Base-by-base conservation (phyloP, 2,329 filamentous ascomycete species). In the Neofusicoccum sp. region DNA sequence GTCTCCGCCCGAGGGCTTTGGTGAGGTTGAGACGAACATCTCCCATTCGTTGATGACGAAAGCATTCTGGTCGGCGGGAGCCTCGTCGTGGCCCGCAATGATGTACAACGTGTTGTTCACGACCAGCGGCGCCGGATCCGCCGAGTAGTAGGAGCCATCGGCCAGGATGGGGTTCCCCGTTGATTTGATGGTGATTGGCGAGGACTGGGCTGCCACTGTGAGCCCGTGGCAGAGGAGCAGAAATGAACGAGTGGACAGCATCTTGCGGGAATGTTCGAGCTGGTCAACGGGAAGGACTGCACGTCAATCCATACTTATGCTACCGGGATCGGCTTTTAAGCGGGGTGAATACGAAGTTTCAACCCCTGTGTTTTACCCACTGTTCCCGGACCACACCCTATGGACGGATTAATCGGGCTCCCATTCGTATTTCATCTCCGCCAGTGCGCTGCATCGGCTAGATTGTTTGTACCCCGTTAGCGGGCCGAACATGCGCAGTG, bases 21-120 rank as follows among this genome's bases (percentile, higher is more conserved):
- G 63, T 5, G 69, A 67, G 14, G 67, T 34, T 9, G 53, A 33
- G 3, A 26, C 68, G n/a, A 74, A 71, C 14, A 76, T 63, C 41
- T 74, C 67, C 75, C 75, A 77, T 49, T 76, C 69, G 44, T 71
- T 72, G 67, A 77, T 77, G 60, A 68, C 63, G 54, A 76, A 76
- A 31, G 65, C 61, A 34, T 74, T 77, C 6, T 65, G 66, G 9
- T 59, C 59, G 2, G 67, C 61, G 0, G 65, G 67, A 0, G 73
- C 74, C 14, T 70, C 68, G 34, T 76, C 75, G 7, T 71, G 69
- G 11, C 74, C 73, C 0, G 73, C 65, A 20, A 77, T 63, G 20
- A 77, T 74, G 51, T 77, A 76, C 0, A 77, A 65, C 1, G 70
- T 75, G 47, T 72, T 64, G 49, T 72, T 70, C 53, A 75, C 68